Base-by-base conservation (phyloP, 805 yeast genomes). In the Saccharomycopsis babjevae region DNA sequence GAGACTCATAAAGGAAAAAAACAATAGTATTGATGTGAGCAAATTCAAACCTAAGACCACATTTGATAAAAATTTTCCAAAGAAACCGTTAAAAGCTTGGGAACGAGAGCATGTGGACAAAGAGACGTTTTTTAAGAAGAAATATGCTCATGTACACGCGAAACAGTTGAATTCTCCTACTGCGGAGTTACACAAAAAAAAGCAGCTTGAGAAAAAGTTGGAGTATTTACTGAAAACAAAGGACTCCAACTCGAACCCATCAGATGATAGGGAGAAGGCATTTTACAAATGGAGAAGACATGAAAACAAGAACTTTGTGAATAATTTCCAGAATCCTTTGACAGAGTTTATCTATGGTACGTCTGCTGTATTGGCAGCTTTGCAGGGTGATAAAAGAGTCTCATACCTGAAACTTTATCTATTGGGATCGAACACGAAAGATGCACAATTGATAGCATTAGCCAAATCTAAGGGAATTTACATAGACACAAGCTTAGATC, bases 291-390 rank as follows among this genome's bases (percentile, higher is more conserved):
- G 46, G 39, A 40, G 32, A 50, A 57, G 38, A 38, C 38, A 28
- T 18, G 60, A 30, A 61, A 68, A 59, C 65, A 61, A 3, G 62
- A 61, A n/a, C 13, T 34, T 11, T 40, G 52, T 39, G 7, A 39
- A 52, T 3, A 46, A 18, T 32, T 43, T 43, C 28, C 40, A 54
- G 18, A 78, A 79, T 59, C 85, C 87, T 0, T 68, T 83, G 40
- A 71, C 79, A 57, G 96, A 90, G 68, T 86, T 85, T 68, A 72
- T 90, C 2, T 89, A 79, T 68, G 97, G 97, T 8, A 83, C 86
- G 0, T 85, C 87, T 60, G 75, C 96, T 0, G 93, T 91, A 1
- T 65, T 78, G 16, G 86, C 96, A 0, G 96, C 90, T 0, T 73
- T 91, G 61, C 69, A 73, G 22, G 79, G 85, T 8, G 15, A 28